Conservation (phyloP, 495 filamentous ascomycete genomes). For the Clavariopsis aquatica region DNA sequence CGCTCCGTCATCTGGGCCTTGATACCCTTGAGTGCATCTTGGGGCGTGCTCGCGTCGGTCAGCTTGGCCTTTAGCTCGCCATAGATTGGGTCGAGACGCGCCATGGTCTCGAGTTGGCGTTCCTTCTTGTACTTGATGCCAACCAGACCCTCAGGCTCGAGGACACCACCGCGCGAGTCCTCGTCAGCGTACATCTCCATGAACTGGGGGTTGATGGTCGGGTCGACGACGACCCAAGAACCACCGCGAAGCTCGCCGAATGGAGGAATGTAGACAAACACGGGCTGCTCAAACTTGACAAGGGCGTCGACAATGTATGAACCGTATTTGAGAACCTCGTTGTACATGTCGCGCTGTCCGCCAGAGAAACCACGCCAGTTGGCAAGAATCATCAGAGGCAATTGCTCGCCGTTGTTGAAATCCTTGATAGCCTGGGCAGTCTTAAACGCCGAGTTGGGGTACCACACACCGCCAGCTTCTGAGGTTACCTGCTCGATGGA, state of each 20-base stretch:
- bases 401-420: constrained; percentile 98
- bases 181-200: constrained; percentile 99
- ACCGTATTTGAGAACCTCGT: constrained; percentile 98
- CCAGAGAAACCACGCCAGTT: constrained; percentile 99
- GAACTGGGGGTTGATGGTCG: constrained; percentile 90
- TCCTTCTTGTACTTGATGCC: constrained; percentile 98
- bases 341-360: constrained; percentile 99
- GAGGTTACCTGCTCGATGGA: constrained; percentile 90
- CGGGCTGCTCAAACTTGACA: constrained; percentile 96
- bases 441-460: constrained; percentile 99
- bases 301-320: constrained; percentile 98
- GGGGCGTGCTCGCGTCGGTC: constrained; percentile 64
- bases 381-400: constrained; percentile 97
- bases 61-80: constrained; percentile 76
- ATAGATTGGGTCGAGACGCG: constrained; percentile 83
- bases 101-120: constrained; percentile 97
- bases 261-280: constrained; percentile 98
- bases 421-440: constrained; percentile 97
- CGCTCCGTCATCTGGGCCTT: constrained; percentile 86
- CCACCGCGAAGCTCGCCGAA: constrained; percentile 96
- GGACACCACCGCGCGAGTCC: constrained; percentile 91
- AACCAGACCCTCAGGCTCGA: constrained; percentile 97
- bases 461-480: constrained; percentile 98
- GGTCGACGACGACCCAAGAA: constrained; percentile 98
- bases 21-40: constrained; percentile 71